A percentile compares a stretch with the other conserved stretches of the same genome.
phyloP scores from a whole-genome alignment of 1,139 yeast species.

The Magnusiomyces tetraspermus region DNA sequence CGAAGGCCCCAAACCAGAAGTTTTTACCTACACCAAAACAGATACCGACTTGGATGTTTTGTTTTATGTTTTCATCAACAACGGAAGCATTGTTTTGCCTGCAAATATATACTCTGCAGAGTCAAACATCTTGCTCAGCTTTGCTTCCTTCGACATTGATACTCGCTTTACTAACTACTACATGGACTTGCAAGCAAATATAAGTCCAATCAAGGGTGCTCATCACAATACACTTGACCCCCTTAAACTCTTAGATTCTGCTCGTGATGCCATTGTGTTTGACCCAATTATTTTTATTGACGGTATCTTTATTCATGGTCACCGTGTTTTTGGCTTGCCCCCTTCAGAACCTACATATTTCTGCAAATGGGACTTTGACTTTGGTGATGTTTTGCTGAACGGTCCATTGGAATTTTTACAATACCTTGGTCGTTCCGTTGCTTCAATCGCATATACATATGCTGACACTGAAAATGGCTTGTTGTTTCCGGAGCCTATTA shows the following conservation, averaged over 20 bases:
- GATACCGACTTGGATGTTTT: constrained; percentile 73
- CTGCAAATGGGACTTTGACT: constrained; percentile 79
- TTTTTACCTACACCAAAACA: constrained; percentile 29
- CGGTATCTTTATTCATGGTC: constrained; percentile 68
- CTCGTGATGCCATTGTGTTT: constrained; percentile 9
- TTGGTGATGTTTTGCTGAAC: constrained; percentile 50
- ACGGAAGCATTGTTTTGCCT: constrained; percentile 67
- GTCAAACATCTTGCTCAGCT: constrained; percentile 53
- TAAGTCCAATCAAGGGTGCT: constrained; percentile 32
- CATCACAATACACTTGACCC: constrained; percentile 18
- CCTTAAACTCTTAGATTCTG: constrained; percentile 22
- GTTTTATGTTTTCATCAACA: constrained; percentile 57
- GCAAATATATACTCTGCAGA: constrained; percentile 57
- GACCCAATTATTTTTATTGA: constrained; percentile 46
- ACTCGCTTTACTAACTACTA: constrained; percentile 82
- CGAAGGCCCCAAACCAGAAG: constrained; percentile 2
- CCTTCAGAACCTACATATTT: constrained; percentile 80
- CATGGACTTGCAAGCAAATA: constrained; percentile 49
- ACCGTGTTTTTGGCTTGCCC: constrained; percentile 86
- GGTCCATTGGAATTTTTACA: constrained; percentile 44
- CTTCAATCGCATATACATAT: constrained; percentile 52
- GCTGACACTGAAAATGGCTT: constrained; percentile 68
- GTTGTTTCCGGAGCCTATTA: constrained; percentile 43
- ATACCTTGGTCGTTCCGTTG: constrained; percentile 38
- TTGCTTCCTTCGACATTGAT: constrained; percentile 64